Evolutionary conservation across 2,329 filamentous ascomycete species (phyloP).

Genomic region (Emergomyces orientalis): DNA sequence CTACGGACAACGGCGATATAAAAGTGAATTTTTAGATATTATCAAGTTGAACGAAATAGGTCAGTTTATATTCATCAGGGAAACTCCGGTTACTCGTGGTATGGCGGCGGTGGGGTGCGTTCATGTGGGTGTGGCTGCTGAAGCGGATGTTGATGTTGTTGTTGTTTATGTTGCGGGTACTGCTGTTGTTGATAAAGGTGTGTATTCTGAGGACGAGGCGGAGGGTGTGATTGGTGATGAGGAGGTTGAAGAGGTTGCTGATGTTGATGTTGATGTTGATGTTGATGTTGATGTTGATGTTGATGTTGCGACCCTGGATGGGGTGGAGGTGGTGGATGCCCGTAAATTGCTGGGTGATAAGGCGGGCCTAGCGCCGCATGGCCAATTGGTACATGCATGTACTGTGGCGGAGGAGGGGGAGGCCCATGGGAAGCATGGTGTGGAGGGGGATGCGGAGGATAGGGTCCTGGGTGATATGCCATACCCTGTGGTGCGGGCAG

Average conservation of each 20-base stretch:
- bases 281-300: not conserved
- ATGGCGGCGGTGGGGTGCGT: not conserved
- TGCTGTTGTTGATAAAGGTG: not conserved
- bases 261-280: not conserved
- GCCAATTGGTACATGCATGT: constrained; percentile 1
- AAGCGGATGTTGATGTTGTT: not conserved
- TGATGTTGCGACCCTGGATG: not conserved
- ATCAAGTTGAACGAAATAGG: not conserved
- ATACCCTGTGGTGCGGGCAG: constrained; percentile 34
- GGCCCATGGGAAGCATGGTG: not conserved
- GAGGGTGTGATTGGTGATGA: not conserved
- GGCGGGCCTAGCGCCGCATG: not conserved
- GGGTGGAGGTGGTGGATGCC: not conserved
- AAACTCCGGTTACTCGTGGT: not conserved
- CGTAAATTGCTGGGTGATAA: not conserved
- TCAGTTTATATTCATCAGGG: not conserved
- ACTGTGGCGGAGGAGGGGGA: not conserved
- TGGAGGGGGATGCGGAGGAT: constrained; percentile 21
- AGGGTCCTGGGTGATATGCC: constrained; percentile 26
- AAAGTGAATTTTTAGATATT: too few species aligned
- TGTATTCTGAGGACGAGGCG: not conserved
- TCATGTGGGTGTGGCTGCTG: not conserved
- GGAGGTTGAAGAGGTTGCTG: not conserved
- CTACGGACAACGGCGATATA: too few species aligned
- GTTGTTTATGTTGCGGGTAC: not conserved